Evolutionary conservation across 305 asterid species (phyloP), one percentile per base, ranked within the genome.

Genomic region (Petunia hybrid): DNA sequence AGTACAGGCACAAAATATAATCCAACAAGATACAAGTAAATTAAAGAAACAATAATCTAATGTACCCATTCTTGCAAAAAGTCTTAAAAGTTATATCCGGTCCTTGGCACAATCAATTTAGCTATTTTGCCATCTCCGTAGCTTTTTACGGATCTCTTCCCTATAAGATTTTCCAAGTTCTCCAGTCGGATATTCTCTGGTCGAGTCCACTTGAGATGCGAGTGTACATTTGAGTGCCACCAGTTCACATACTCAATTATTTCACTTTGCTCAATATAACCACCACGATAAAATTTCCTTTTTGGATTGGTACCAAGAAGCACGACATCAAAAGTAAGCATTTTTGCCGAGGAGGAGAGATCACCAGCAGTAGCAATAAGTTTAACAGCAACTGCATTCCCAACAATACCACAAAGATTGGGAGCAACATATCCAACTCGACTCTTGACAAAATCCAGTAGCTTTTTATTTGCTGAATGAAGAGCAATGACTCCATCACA

Each of bases 311-410:
- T 97, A 68, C 98, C 97, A 80, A 94, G 95, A 80, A 91, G 93
- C 81, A 90, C 95, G 76, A 92, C 97, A 77, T 94, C 92, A 82
- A 94, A 94, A 68, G 93, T 93, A 76, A 94, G 95, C 95, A 92
- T 94, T 87, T 94, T 94, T 39, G 97, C 92, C 75, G 92, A 85
- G 3, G 95, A 83, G 31, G 90, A 81, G 55, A 94, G 91, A 80
- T 97, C 97, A 46, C 97, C 97, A 35, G 97, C 97, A 67, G 94
- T 91, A 78, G 95, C 97, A 92, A 94, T 90, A 45, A 92, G 94
- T 77, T 94, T 93, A n/a, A 97, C 97, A 6, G 97, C 97, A 71
- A 94, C 98, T 56, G 95, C 95, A 85, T 91, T 91, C 76, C 97
- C 97, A 75, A 91, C 95, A 65, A 94, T 87, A 76, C 94, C 93